phyloP scores from a whole-genome alignment of 495 filamentous ascomycete species.

The Neurospora sp. region DNA sequence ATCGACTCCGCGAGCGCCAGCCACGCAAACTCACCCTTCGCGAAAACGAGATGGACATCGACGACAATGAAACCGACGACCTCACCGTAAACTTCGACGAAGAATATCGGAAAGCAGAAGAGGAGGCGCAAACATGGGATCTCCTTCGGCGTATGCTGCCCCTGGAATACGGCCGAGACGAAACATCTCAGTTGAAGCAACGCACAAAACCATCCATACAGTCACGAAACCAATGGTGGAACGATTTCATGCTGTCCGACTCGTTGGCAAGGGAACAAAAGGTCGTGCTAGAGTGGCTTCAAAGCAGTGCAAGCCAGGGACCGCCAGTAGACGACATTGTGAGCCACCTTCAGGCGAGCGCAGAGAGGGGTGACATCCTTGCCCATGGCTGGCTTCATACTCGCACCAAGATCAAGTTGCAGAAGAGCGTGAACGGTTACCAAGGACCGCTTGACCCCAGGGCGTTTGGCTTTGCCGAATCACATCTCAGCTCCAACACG shows the following conservation, averaged over 20 bases:
- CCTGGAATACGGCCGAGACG: conserved; percentile 36
- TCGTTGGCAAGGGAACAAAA: conserved; percentile 54
- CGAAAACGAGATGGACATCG: conserved; percentile 51
- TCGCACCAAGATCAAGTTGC: conserved; percentile 75
- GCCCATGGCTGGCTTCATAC: conserved; percentile 88
- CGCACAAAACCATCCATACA: background rate
- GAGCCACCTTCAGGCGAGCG: conserved; percentile 60
- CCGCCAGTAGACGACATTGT: conserved; percentile 68
- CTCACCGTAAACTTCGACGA: conserved; percentile 23
- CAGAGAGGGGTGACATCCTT: conserved; percentile 54
- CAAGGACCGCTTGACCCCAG: conserved; percentile 54
- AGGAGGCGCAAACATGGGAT: conserved; percentile 82
- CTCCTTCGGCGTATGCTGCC: conserved; percentile 55
- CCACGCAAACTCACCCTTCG: background rate
- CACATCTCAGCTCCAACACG: conserved; percentile 48
- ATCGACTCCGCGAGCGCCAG: conserved; percentile 26
- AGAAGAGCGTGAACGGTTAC: conserved; percentile 65
- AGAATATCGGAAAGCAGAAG: conserved; percentile 32
- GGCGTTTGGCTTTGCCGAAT: conserved; percentile 42
- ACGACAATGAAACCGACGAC: conserved; percentile 31
- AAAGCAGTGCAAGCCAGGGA: conserved; percentile 54
- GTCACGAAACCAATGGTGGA: conserved; percentile 28
- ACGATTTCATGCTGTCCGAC: conserved; percentile 40
- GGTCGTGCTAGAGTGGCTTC: conserved; percentile 73
- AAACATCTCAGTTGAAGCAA: conserved; percentile 20